These are phyloP conservation scores for Penicillium robsamsonii DNA, from an alignment of 495 filamentous ascomycete species.

Conservation along the genomic window DNA sequence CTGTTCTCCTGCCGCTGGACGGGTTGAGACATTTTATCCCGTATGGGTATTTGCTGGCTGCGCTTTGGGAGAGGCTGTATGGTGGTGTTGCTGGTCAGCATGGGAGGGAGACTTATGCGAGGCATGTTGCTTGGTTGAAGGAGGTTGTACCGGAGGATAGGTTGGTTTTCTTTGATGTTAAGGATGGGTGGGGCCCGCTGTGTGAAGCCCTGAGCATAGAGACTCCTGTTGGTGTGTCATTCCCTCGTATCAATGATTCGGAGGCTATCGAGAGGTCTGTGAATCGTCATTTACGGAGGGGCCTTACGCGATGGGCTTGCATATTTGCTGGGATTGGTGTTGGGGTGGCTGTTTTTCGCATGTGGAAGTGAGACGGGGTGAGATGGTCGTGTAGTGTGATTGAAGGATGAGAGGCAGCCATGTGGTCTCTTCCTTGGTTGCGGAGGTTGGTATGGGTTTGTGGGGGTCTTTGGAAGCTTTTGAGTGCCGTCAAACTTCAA, in stretches of 20 bases:
- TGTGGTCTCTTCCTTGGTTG: not conserved
- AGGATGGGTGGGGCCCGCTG: conserved; percentile 50
- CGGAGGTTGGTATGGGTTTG: not conserved
- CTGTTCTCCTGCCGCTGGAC: conserved; percentile 13
- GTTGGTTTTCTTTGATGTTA: conserved; percentile 45
- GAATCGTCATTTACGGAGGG: conserved; percentile 20
- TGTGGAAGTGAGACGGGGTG: conserved; percentile 3
- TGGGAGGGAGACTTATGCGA: conserved; percentile 11
- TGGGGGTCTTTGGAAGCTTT: not conserved
- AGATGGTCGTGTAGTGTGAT: not conserved
- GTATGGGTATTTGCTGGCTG: conserved; percentile 13
- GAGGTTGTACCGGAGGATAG: conserved; percentile 40
- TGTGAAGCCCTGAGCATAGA: conserved; percentile 46
- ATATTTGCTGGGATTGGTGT: conserved; percentile 13
- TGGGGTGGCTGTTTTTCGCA: conserved; percentile 4
- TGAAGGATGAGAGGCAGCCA: not conserved
- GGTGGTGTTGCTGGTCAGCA: conserved; percentile 8
- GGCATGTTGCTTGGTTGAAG: conserved; percentile 34
- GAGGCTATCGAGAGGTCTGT: conserved; percentile 21
- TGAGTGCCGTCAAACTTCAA: not conserved
- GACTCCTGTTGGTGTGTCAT: conserved; percentile 32
- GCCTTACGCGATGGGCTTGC: conserved; percentile 21
- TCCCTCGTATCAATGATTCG: conserved; percentile 40
- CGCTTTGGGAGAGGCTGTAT: conserved; percentile 17
- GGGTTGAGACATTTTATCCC: conserved; percentile 17